These are phyloP conservation scores for Dactylellina haptotyla DNA, from an alignment of 2,329 filamentous ascomycete genomes.

Conservation along the genomic window DNA sequence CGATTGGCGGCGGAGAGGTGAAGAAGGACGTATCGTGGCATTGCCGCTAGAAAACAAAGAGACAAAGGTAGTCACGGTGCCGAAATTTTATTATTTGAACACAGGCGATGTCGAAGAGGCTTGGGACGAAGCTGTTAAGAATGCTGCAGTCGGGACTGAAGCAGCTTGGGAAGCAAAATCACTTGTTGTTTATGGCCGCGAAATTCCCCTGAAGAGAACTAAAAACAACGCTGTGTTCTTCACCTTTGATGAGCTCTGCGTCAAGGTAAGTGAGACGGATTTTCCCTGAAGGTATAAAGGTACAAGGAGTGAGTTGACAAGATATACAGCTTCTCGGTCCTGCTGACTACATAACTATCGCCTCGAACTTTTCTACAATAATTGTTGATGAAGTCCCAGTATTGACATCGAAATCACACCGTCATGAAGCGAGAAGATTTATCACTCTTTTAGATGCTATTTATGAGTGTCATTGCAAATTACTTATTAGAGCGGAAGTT, in stretches of 20 bases:
- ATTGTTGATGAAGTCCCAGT: slow-evolving; percentile 77
- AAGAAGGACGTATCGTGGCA: slow-evolving; percentile 61
- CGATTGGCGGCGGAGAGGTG: slow-evolving; percentile 73
- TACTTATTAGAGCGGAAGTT: slow-evolving; percentile 74
- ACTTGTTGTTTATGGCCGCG: slow-evolving; percentile 72
- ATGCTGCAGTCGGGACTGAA: neutral
- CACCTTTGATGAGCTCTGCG: slow-evolving; percentile 75
- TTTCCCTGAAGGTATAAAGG: no score
- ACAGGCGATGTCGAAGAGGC: slow-evolving; percentile 39
- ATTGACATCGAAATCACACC: slow-evolving; percentile 71
- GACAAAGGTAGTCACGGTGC: slow-evolving; percentile 51
- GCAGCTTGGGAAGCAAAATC: slow-evolving; percentile 63
- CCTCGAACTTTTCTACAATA: slow-evolving; percentile 81
- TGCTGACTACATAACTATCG: slow-evolving; percentile 83
- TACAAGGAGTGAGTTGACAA: no score
- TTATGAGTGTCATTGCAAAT: slow-evolving; percentile 82
- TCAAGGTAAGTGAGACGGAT: slow-evolving; percentile 79
- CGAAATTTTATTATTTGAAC: slow-evolving; percentile 43
- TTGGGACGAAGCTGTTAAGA: slow-evolving; percentile 26
- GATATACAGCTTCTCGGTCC: slow-evolving; percentile 72
- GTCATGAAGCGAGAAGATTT: slow-evolving; percentile 82
- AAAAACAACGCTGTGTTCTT: slow-evolving; percentile 71
- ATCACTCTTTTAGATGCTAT: slow-evolving; percentile 83
- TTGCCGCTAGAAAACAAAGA: slow-evolving; percentile 26
- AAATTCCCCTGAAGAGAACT: slow-evolving; percentile 70